phyloP scores from a whole-genome alignment of 2,329 filamentous ascomycete species.

The Daldinia sp. region DNA sequence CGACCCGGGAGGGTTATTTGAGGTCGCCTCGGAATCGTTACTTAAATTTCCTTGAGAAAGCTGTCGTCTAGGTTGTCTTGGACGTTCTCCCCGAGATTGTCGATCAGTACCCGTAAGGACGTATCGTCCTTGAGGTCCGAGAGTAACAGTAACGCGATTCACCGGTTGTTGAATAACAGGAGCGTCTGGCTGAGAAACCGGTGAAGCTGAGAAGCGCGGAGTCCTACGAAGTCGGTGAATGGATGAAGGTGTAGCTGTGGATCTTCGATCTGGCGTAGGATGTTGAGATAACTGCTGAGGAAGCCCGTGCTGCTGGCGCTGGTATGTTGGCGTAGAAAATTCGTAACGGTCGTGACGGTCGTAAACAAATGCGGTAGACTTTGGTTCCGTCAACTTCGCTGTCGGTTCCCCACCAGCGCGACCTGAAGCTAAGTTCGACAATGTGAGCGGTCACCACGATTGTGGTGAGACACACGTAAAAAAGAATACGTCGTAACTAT shows the following conservation, averaged over 20 bases:
- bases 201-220: slow-evolving; percentile 57
- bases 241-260: slow-evolving; percentile 54
- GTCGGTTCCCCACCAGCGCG: slow-evolving; percentile 48
- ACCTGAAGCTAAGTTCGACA: slow-evolving; percentile 54
- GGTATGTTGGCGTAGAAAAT: slow-evolving; percentile 49
- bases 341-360: slow-evolving; percentile 65
- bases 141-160: slow-evolving; percentile 56
- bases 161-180: slow-evolving; percentile 43
- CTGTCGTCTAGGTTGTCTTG: slow-evolving; percentile 45
- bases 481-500: slow-evolving; percentile 25
- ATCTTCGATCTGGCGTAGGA: slow-evolving; percentile 49
- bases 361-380: slow-evolving; percentile 52
- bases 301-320: slow-evolving; percentile 54
- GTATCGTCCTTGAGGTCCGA: slow-evolving; percentile 53
- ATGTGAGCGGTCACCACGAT: slow-evolving; percentile 56
- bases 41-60: slow-evolving; percentile 59
- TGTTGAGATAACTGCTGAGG: slow-evolving; percentile 49
- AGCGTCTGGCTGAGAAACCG: slow-evolving; percentile 50
- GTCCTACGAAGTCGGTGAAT: slow-evolving; percentile 60
- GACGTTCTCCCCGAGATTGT: slow-evolving; percentile 40
- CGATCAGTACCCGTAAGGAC: slow-evolving; percentile 47
- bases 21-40: slow-evolving; percentile 52
- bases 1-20: slow-evolving; percentile 46
- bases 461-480: slow-evolving; percentile 46
- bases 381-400: slow-evolving; percentile 58